Conservation (phyloP, 768 basidiomycete species). For the Dacryopinax spathularia region DNA sequence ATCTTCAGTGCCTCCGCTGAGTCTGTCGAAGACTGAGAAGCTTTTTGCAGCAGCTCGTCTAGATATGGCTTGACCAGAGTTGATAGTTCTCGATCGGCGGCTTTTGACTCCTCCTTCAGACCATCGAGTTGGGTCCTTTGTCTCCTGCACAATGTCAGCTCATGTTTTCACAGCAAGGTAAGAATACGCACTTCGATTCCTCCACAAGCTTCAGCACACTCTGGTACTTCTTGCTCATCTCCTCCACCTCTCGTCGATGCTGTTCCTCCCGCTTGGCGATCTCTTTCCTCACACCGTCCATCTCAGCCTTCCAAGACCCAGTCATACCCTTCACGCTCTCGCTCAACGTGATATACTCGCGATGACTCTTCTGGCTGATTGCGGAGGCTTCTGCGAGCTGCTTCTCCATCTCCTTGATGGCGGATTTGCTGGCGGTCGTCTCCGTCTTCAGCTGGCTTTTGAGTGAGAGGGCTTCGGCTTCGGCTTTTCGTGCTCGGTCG, state of each 20-base stretch:
- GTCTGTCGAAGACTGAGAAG: conserved; percentile 41
- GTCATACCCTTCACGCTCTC: conserved; percentile 61
- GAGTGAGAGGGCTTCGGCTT: conserved; percentile 52
- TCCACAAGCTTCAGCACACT: conserved; percentile 35
- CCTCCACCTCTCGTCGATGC: conserved; percentile 52
- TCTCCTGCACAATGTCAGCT: conserved; percentile 19
- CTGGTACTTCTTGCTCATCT: conserved; percentile 52
- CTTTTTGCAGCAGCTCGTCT: conserved; percentile 26
- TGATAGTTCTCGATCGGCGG: conserved; percentile 39
- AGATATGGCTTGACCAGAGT: conserved; percentile 47
- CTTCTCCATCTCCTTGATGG: conserved; percentile 66
- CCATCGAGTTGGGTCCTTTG: conserved; percentile 10
- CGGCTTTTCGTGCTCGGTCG: conserved; percentile 75
- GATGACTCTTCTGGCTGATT: conserved; percentile 62
- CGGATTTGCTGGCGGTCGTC: conserved; percentile 55
- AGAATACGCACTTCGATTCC: conserved; percentile 38
- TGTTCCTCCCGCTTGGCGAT: conserved; percentile 61
- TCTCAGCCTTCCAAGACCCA: conserved; percentile 60
- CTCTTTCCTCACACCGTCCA: conserved; percentile 55
- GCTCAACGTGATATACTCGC: conserved; percentile 66
- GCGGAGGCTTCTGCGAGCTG: conserved; percentile 59
- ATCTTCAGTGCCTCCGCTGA: conserved; percentile 45
- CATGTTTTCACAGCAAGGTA: conserved; percentile 36
- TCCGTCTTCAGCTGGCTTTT: conserved; percentile 63
- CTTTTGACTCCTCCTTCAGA: conserved; percentile 26